Evolutionary conservation across 129 eudicot genomes (phyloP), one percentile per base, ranked within the genome.

Genomic region (Centella asiatica): DNA sequence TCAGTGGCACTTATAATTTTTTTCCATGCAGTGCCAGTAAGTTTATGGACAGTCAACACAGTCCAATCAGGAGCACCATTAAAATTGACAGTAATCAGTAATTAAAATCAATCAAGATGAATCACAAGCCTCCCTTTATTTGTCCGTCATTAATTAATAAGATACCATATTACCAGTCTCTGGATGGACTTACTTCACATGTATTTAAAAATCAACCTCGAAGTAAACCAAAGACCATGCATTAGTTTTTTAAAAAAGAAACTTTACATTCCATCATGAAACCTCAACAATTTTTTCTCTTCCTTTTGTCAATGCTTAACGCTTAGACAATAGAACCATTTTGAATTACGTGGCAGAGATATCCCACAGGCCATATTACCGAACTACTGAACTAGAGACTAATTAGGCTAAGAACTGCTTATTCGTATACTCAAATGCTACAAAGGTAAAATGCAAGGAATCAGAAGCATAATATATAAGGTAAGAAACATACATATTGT

Each of bases 401-500:
- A 42, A 54, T 15, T 36, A 22, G 28, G 37, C 31, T 48, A 36
- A 62, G 49, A 68, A 31, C 19, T 45, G 37, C 13, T 44, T 8
- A 29, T 26, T 44, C 9, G 33, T 20, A 44, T 45, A 57, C 32
- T 13, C 23, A 17, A 50, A 20, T 49, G 8, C 20, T 10, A 14
- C 1, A 55, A n/a, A 29, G 2, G 27, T 13, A 40, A 28, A 62
- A 31, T 23, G 25, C 68, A 55, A 54, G 14, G 44, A 11, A 4
- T 33, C 29, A 49, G 17, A 36, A 54, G 53, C 39, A 62, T 34
- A 67, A 39, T 29, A 56, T 24, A 50, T n/a, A 65, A 22, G 15
- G 56, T 23, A 47, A 60, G 29, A 44, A 19, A 73, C 74, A 20
- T 60, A 72, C 84, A 65, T 78, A 51, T 78, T 86, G 86, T 68